phyloP scores from a whole-genome alignment of 768 basidiomycete genomes.

The Termitomyces titanicus region DNA sequence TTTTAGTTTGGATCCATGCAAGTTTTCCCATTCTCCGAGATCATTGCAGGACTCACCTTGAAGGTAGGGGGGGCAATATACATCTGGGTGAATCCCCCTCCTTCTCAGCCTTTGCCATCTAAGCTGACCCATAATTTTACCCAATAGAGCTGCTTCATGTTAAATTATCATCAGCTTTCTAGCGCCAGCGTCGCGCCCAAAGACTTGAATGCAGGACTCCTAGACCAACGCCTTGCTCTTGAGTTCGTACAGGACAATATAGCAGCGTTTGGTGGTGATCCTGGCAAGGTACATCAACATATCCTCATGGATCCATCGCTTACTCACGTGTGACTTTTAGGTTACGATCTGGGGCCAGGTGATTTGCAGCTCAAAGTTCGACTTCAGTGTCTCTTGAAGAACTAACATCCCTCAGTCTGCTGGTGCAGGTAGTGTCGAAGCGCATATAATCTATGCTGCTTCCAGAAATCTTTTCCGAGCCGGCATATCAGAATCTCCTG shows the following conservation, averaged over 20 bases:
- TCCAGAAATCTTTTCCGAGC: constrained; percentile 41
- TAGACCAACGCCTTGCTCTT: constrained; percentile 57
- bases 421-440: constrained; percentile 46
- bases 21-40: constrained; percentile 9
- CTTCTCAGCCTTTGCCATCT: not conserved
- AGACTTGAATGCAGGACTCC: constrained; percentile 56
- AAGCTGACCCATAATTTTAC: not conserved
- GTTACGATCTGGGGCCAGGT: constrained; percentile 50
- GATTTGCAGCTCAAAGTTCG: not conserved
- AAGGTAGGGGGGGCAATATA: constrained; percentile 47
- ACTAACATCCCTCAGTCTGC: constrained; percentile 33
- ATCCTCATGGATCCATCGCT: not conserved
- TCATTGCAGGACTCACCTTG: not conserved
- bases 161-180: too few relatives aligned
- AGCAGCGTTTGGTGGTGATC: constrained; percentile 63
- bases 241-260: constrained; percentile 65
- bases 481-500: constrained; percentile 50
- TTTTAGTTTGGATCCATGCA: constrained; percentile 36
- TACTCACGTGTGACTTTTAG: constrained; percentile 19
- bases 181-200: constrained; percentile 40
- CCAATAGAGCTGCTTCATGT: constrained; percentile 40
- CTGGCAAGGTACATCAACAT: constrained; percentile 36
- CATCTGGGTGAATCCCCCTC: constrained; percentile 25
- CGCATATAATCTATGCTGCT: constrained; percentile 42
- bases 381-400: not conserved